A percentile compares a stretch with the other conserved stretches of the same genome.
Evolutionary conservation across 352 stramenopile genomes (phyloP).

Genomic region (Phytophthora litchii): DNA sequence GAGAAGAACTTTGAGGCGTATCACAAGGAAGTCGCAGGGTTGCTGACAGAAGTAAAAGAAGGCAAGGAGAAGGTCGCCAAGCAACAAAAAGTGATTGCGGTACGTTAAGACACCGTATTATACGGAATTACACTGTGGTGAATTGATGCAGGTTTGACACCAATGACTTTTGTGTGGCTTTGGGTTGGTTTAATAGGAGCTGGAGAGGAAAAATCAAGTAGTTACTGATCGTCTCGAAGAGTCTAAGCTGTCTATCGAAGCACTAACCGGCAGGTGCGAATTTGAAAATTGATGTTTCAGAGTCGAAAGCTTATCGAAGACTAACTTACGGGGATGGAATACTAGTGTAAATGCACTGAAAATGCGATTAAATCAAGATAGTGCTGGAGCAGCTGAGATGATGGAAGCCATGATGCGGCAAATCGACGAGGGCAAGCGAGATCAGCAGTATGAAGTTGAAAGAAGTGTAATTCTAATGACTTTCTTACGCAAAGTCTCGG

Average conservation of each 20-base stretch:
- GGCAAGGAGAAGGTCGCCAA: slow-evolving; percentile 59
- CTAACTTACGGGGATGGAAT: neutral
- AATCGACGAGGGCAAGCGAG: slow-evolving; percentile 69
- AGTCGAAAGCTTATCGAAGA: neutral
- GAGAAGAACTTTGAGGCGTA: slow-evolving; percentile 75
- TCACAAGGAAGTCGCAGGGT: slow-evolving; percentile 66
- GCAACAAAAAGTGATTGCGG: slow-evolving; percentile 72
- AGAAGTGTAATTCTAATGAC: slow-evolving; percentile 54
- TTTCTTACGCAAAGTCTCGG: slow-evolving; percentile 59
- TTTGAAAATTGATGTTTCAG: neutral
- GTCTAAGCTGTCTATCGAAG: slow-evolving; percentile 69
- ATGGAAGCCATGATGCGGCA: slow-evolving; percentile 70
- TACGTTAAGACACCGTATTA: slow-evolving; percentile 22
- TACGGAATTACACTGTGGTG: neutral
- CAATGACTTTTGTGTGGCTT: neutral
- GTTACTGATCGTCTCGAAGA: slow-evolving; percentile 71
- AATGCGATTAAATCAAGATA: slow-evolving; percentile 74
- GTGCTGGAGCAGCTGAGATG: slow-evolving; percentile 61
- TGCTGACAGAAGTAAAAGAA: slow-evolving; percentile 71
- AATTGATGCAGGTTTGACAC: neutral
- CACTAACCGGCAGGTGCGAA: slow-evolving; percentile 62
- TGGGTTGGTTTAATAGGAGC: slow-evolving; percentile 40
- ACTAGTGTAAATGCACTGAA: slow-evolving; percentile 73
- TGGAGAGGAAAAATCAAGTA: slow-evolving; percentile 71
- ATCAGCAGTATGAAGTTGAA: slow-evolving; percentile 68